phyloP scores from a whole-genome alignment of 2,329 filamentous ascomycete genomes.

The Alternaria sp. region DNA sequence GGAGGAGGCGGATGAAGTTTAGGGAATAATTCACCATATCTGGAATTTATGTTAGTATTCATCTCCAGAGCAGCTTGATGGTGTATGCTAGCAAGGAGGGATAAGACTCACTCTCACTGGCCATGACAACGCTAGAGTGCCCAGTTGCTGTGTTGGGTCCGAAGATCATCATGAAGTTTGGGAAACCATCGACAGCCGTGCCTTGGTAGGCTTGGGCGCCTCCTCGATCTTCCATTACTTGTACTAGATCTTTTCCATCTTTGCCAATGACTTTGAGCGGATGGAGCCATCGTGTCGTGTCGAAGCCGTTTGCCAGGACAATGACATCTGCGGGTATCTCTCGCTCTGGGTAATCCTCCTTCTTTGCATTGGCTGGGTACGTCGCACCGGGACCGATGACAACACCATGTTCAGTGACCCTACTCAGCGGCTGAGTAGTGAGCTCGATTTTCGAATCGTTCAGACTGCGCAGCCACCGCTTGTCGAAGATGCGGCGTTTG shows the following conservation, averaged over 20 bases:
- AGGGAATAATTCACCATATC: slow-evolving; percentile 67
- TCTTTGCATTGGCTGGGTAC: slow-evolving; percentile 54
- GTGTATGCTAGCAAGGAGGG: not conserved
- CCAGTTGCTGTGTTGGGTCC: slow-evolving; percentile 71
- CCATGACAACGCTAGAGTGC: slow-evolving; percentile 67
- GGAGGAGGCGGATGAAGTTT: slow-evolving; percentile 67
- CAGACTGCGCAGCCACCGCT: slow-evolving; percentile 63
- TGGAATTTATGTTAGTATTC: not conserved
- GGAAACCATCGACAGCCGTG: slow-evolving; percentile 62
- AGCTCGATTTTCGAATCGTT: slow-evolving; percentile 63
- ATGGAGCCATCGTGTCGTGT: slow-evolving; percentile 63
- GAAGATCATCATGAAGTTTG: slow-evolving; percentile 71
- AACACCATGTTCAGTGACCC: slow-evolving; percentile 60
- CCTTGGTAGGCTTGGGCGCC: slow-evolving; percentile 69
- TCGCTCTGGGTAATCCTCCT: slow-evolving; percentile 40
- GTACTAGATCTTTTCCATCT: slow-evolving; percentile 58
- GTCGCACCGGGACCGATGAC: slow-evolving; percentile 60
- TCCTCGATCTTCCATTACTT: slow-evolving; percentile 67
- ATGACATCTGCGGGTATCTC: slow-evolving; percentile 67
- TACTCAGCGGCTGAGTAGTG: slow-evolving; percentile 60
- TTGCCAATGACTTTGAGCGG: slow-evolving; percentile 63
- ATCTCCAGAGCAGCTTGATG: too few species aligned
- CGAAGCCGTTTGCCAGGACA: slow-evolving; percentile 69
- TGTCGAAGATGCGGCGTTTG: slow-evolving; percentile 69
- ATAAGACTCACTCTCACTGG: slow-evolving; percentile 58